Evolutionary conservation across 2,329 filamentous ascomycete species (phyloP).

Genomic region (Cladosporium sp.): DNA sequence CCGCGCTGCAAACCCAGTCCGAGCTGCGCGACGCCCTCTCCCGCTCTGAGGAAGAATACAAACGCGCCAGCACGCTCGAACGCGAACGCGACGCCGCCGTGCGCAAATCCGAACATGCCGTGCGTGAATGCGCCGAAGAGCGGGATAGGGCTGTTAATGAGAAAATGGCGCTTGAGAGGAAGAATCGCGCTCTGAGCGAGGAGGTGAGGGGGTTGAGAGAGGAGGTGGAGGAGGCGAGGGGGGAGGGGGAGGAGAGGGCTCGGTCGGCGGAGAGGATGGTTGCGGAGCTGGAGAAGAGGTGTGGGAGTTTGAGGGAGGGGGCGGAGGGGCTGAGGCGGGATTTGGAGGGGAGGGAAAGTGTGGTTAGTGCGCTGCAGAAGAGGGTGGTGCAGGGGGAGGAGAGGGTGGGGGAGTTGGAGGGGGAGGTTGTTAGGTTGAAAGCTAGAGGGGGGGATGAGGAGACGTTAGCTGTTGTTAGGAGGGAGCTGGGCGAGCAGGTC

Average conservation of each 20-base stretch:
- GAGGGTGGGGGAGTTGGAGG: constrained; percentile 70
- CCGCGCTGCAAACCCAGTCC: constrained; percentile 72
- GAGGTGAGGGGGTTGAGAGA: constrained; percentile 72
- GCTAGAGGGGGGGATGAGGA: constrained; percentile 84
- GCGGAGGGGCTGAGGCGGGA: constrained; percentile 58
- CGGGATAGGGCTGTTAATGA: constrained; percentile 54
- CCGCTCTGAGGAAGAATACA: constrained; percentile 82
- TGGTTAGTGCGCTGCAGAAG: constrained; percentile 59
- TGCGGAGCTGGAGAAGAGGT: constrained; percentile 58
- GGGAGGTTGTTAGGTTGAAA: constrained; percentile 77
- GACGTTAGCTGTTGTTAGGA: constrained; percentile 77
- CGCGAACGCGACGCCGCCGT: constrained; percentile 46
- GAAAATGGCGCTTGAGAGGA: constrained; percentile 51
- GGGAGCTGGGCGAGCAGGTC: constrained; percentile 86
- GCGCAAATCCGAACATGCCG: constrained; percentile 52
- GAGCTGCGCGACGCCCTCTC: constrained; percentile 76
- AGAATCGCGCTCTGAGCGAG: constrained; percentile 56
- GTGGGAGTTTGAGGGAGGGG: constrained; percentile 32
- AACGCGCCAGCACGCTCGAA: constrained; percentile 56
- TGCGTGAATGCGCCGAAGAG: constrained; percentile 51
- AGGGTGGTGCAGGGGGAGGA: constrained; percentile 56
- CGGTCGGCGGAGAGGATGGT: constrained; percentile 25
- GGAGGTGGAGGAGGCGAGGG: constrained; percentile 77
- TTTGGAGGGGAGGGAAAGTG: constrained; percentile 51
- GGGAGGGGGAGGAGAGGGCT: constrained; percentile 43